phyloP scores from a whole-genome alignment of 805 yeast species.

The Kluyveromyces lactis region DNA sequence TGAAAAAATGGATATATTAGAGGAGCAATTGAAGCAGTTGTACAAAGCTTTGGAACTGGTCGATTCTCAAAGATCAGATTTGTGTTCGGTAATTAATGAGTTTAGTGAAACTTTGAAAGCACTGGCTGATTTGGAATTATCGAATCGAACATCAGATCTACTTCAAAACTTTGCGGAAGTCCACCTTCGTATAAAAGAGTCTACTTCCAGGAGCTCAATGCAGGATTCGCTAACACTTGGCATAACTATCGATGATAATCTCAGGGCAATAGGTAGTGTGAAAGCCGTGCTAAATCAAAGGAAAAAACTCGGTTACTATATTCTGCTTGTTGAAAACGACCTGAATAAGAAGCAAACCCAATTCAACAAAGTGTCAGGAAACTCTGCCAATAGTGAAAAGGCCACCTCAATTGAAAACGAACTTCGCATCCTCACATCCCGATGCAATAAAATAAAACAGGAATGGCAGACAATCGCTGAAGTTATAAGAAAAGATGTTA shows the following conservation, averaged over 20 bases:
- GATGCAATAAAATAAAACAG: constrained; percentile 44
- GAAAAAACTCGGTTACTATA: constrained; percentile 42
- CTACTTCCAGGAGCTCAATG: constrained; percentile 66
- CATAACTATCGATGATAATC: constrained; percentile 79
- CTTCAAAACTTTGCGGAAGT: constrained; percentile 64
- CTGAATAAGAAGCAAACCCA: constrained; percentile 38
- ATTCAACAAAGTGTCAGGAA: constrained; percentile 38
- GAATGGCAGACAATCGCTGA: constrained; percentile 58
- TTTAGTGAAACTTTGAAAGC: constrained; percentile 48
- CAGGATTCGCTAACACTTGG: constrained; percentile 86
- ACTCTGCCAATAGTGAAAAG: constrained; percentile 50
- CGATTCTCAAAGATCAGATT: constrained; percentile 66
- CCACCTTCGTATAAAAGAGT: constrained; percentile 61
- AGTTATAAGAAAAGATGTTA: constrained; percentile 60
- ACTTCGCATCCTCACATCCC: constrained; percentile 43
- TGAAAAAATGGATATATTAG: constrained; percentile 61
- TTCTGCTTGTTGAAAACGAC: constrained; percentile 43
- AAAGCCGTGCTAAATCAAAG: constrained; percentile 69
- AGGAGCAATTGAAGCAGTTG: constrained; percentile 60
- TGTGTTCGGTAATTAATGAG: constrained; percentile 62
- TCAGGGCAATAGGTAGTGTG: constrained; percentile 67
- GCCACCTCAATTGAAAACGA: constrained; percentile 51
- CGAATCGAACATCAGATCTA: constrained; percentile 53
- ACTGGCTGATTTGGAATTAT: constrained; percentile 67
- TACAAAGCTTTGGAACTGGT: constrained; percentile 66